Base-by-base conservation (phyloP, 73 alveolate genomes). In the Vitrella brassicaformis region DNA sequence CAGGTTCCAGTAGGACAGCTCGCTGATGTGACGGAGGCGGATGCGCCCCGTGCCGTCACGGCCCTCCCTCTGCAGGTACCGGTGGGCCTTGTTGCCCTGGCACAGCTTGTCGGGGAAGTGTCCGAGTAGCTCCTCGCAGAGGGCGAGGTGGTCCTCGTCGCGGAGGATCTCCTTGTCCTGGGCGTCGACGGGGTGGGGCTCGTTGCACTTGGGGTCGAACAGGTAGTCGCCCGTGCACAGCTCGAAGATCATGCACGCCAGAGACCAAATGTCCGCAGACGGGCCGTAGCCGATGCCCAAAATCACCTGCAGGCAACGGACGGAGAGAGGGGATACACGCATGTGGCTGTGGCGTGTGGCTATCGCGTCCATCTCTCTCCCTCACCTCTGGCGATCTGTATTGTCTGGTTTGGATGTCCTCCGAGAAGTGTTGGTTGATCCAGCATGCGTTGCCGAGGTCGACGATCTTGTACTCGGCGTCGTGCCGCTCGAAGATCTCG, bases 401-500 rank as follows among this genome's bases (percentile, higher is more conserved):
- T 73, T 89, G 89, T 32, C 90, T 32, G 1, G 97, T 91, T 69
- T 91, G 90, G 31, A 91, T 91, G 47, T 89, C 92, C 70, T 80
- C 82, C 19, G 94, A 79, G 88, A 89, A 91, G 80, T 91, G 95
- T 66, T 89, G 91, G 77, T 91, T 82, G 56, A 86, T 84, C 89
- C 89, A 91, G 72, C 97, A 91, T 25, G 94, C 97, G 66, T 91
- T 91, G 19, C 95, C 56, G 4, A 39, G 56, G 56, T 39, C 56
- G 14, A 39, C 56, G 14, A 39, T 39, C 14, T 39, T 39, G 56
- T 8, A 39, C 14, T 39, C 56, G 14, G 56, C 56, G 4, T 14
- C 22, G 14, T 4, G 56, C 22, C 14, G 22, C 56, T 39, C 56
- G 56, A 39, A 39, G 22, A 4, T 8, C 56, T 39, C n/a, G n/a